Evolutionary conservation across 768 basidiomycete species (phyloP), one percentile per base, ranked within the genome.

Genomic region (Antrodiella citrinella): DNA sequence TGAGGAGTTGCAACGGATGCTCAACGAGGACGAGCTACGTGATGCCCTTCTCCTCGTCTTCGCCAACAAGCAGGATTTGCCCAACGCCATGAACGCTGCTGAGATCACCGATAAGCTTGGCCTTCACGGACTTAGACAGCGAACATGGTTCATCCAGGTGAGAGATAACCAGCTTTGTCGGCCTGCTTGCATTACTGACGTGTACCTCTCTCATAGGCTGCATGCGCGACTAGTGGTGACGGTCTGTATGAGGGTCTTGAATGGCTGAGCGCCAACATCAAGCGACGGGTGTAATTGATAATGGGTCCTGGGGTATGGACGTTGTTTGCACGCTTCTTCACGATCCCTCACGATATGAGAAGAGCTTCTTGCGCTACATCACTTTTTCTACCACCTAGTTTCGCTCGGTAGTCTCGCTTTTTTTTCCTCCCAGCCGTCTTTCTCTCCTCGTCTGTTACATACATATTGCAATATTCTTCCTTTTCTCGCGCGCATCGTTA

Each of bases 21-120:
- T 99, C 69, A 97, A 96, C 71, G 96, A 99, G 70, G 96, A 98
- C 65, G 96, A 99, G 73, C 87, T 99, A 60, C 91, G 94, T 57
- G 93, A 97, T 69, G 95, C 95, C 47, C 87, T 97, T 62, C 86
- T 99, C 59, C 83, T 99, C 58, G 96, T 99, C 64, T 98, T 98
- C 62, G 95, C 96, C 69, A 99, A 99, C 84, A 99, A 99, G 76
- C 96, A 99, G 73, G 96, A 99, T 82, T 73, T 99, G 65, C 96
- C 96, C 57, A 98, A 99, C 67, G 96, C 95, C 58, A 97, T 97
- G 94, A 95, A 93, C 66, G 95, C 95, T 39, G 89, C 94, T 56
- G 96, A 99, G 72, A 96, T 99, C 64, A 98, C 96, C 52, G 96
- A 99, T 73, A 98, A 98, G 71, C 91, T 99, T 61, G 95, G 96